Evolutionary conservation across 1,284 basidiomycete species (phyloP).

Genomic region (Lentinula novae-zelandiae): DNA sequence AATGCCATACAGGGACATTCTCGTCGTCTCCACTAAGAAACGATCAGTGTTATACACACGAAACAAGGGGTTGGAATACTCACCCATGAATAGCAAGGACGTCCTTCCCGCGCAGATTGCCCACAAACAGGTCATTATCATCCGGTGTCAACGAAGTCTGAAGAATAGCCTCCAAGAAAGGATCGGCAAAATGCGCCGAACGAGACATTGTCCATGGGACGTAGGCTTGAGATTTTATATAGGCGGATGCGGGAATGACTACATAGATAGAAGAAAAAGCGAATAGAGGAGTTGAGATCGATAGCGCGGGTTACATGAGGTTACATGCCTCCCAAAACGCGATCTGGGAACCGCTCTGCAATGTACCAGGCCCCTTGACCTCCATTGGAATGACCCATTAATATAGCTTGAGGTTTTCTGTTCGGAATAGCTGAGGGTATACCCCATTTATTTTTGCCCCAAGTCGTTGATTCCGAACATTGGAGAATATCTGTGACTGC

Average conservation of each 20-base stretch:
- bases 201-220: slow-evolving; percentile 69
- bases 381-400: slow-evolving; percentile 91
- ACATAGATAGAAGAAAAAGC: slow-evolving; percentile 13
- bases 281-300: background rate
- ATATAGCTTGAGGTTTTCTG: slow-evolving; percentile 42
- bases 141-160: slow-evolving; percentile 73
- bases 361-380: slow-evolving; percentile 88
- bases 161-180: slow-evolving; percentile 65
- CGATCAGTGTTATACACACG: background rate
- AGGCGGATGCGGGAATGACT: slow-evolving; percentile 74
- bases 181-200: slow-evolving; percentile 77
- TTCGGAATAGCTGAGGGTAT: slow-evolving; percentile 18
- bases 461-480: slow-evolving; percentile 32
- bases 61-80: slow-evolving; percentile 17
- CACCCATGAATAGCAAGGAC: slow-evolving; percentile 79
- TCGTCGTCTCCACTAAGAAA: slow-evolving; percentile 59
- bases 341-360: slow-evolving; percentile 74
- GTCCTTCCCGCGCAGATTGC: slow-evolving; percentile 69
- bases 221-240: slow-evolving; percentile 84
- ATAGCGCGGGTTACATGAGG: background rate
- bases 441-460: slow-evolving; percentile 27
- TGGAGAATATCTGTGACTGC: slow-evolving; percentile 48
- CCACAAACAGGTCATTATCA: slow-evolving; percentile 82
- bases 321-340: slow-evolving; percentile 56
- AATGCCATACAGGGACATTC: slow-evolving; percentile 82